phyloP scores from a whole-genome alignment of 2,329 filamentous ascomycete genomes.

The Monilinia aucupariae region DNA sequence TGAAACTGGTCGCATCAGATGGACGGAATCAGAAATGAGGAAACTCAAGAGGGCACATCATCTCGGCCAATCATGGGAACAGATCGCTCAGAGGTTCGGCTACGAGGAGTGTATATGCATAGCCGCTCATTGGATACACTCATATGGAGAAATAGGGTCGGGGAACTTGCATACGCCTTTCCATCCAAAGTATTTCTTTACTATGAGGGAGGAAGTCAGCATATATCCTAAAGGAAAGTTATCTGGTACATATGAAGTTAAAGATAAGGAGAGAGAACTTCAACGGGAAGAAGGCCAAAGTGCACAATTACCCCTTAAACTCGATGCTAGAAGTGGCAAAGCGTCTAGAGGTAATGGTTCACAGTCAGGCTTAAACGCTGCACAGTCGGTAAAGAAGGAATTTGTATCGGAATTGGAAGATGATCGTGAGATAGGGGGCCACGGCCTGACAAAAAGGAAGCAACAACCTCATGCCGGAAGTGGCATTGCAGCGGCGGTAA shows the following conservation, averaged over 20 bases:
- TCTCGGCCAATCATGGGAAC: slow-evolving; percentile 1
- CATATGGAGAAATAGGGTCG: not conserved
- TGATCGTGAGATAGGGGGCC: too few relatives aligned
- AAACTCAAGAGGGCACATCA: not conserved
- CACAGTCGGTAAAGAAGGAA: not conserved
- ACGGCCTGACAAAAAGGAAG: not conserved
- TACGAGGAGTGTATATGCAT: not conserved
- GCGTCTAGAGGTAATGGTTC: not conserved
- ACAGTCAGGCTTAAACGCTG: not conserved
- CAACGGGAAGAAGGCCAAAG: not conserved
- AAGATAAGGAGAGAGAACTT: not conserved
- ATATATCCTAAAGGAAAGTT: not conserved
- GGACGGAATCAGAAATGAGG: not conserved
- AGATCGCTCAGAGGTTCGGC: not conserved
- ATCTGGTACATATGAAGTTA: not conserved
- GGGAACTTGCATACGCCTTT: not conserved
- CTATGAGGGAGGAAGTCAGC: not conserved
- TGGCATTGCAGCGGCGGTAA: not conserved
- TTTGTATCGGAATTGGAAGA: too few relatives aligned
- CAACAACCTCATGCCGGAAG: not conserved
- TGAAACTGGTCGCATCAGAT: not conserved
- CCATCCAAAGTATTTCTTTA: not conserved
- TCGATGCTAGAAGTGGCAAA: not conserved
- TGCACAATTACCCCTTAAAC: not conserved
- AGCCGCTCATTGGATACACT: slow-evolving; percentile 3